Conservation (phyloP, 2,329 filamentous ascomycete genomes). For the Verticillium zaregamsianum region DNA sequence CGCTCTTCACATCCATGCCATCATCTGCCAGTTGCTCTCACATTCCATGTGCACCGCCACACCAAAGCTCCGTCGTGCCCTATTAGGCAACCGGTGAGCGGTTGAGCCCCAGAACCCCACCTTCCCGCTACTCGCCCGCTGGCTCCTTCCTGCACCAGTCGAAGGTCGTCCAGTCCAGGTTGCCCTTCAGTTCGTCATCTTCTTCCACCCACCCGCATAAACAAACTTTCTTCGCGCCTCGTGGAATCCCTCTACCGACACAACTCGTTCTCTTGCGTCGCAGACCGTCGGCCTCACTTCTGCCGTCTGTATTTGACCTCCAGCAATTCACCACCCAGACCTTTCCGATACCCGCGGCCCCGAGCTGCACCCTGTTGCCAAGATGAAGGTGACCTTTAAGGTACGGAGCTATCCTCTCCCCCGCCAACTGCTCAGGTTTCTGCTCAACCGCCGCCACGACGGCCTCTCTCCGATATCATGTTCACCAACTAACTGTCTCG, state of each 20-base stretch:
- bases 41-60: not conserved
- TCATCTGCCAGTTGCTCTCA: not conserved
- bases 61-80: not conserved
- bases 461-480: not conserved
- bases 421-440: not conserved
- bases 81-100: not conserved
- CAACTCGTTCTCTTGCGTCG: not conserved
- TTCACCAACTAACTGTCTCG: not conserved
- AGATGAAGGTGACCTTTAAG: constrained; percentile 67
- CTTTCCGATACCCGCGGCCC: constrained; percentile 12
- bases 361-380: constrained; percentile 35
- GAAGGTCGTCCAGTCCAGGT: not conserved
- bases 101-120: not conserved
- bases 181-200: constrained; percentile 3
- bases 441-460: constrained; percentile 4
- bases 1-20: not conserved
- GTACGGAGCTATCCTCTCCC: constrained; percentile 31
- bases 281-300: not conserved
- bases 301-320: not conserved
- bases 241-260: not conserved
- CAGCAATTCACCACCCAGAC: constrained; percentile 5
- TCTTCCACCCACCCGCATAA: constrained; percentile 1
- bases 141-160: not conserved
- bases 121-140: not conserved
- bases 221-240: constrained; percentile 2